These are phyloP conservation scores for Chlamydomonas sp. DNA, from an alignment of 139 green algal species.

Conservation along the genomic window DNA sequence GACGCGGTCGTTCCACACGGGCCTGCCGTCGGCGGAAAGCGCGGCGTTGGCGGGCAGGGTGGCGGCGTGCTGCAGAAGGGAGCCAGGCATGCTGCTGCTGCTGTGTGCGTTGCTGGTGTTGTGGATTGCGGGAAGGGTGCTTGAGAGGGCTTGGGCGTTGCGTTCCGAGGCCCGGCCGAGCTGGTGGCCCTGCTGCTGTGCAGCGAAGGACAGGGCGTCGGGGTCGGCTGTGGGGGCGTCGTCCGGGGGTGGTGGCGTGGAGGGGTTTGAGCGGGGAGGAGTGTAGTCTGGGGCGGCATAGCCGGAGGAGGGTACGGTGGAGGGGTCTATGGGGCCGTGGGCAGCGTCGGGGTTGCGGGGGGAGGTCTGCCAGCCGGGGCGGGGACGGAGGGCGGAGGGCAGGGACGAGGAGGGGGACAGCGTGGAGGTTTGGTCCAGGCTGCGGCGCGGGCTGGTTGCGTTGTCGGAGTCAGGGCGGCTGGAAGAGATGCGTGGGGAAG, in stretches of 20 bases:
- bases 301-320: neutral
- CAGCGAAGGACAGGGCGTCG: no score
- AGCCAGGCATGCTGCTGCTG: neutral
- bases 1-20: conserved; percentile 8
- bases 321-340: neutral
- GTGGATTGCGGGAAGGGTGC: no score
- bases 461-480: no score
- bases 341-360: conserved; percentile 10
- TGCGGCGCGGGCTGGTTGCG: no score
- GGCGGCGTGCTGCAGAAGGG: neutral
- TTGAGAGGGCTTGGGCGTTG: no score
- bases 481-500: no score
- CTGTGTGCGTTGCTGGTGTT: neutral
- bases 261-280: no score
- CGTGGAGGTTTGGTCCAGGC: neutral
- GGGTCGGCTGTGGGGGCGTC: no score
- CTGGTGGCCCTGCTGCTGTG: no score
- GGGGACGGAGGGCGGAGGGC: neutral
- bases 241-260: no score
- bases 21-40: neutral
- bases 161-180: no score
- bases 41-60: neutral
- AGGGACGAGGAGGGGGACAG: neutral
- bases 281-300: neutral
- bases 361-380: neutral